phyloP scores from a whole-genome alignment of 2,329 filamentous ascomycete species.

The Lachnellula arida region DNA sequence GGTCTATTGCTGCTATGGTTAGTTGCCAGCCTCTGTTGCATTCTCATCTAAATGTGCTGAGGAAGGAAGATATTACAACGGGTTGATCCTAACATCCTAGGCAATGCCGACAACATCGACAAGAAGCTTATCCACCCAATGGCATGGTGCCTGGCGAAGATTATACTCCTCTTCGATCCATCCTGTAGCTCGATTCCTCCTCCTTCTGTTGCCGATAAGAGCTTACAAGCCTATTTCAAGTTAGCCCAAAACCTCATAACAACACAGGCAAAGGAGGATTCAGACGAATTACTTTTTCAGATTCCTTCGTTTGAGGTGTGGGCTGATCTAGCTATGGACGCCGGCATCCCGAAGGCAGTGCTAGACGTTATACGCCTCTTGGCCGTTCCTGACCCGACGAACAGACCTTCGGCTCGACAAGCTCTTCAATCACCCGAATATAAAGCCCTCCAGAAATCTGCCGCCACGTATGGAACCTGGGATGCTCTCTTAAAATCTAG shows the following conservation, averaged over 20 bases:
- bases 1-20: conserved; percentile 16
- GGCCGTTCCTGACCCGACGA: conserved; percentile 11
- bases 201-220: conserved; percentile 12
- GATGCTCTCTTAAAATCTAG: background rate
- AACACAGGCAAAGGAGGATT: conserved; percentile 11
- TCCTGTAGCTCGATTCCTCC: conserved; percentile 12
- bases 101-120: conserved; percentile 13
- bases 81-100: conserved; percentile 12
- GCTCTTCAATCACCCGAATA: conserved; percentile 14
- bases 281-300: conserved; percentile 13
- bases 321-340: conserved; percentile 13
- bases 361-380: conserved; percentile 15
- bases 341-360: conserved; percentile 13
- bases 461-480: background rate
- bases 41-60: conserved; percentile 8
- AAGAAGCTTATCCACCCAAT: conserved; percentile 11
- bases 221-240: conserved; percentile 11
- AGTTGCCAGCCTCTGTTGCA: conserved; percentile 6
- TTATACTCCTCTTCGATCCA: conserved; percentile 12
- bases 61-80: conserved; percentile 12
- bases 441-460: background rate
- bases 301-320: conserved; percentile 16
- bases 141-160: conserved; percentile 14
- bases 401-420: conserved; percentile 13
- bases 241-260: conserved; percentile 14